Percentiles rank a stretch among this genome's conserved stretches.
These are phyloP conservation scores for Cladophialophora bantiana DNA, from an alignment of 2,329 filamentous ascomycete genomes.

Conservation along the genomic window DNA sequence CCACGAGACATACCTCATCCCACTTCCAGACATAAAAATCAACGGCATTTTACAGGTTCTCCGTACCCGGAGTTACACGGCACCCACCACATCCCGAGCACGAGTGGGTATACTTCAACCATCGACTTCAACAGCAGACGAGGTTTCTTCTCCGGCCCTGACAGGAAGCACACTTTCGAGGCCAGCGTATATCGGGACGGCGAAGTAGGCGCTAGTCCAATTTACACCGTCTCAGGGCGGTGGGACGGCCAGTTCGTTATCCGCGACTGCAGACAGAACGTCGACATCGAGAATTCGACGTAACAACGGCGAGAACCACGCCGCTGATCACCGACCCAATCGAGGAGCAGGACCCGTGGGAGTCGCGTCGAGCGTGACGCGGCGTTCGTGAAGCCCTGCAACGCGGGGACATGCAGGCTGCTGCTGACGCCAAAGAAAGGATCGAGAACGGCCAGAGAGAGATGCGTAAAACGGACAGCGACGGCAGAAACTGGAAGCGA, in stretches of 20 bases:
- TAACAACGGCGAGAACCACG: slow-evolving; percentile 65
- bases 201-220: slow-evolving; percentile 21
- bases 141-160: slow-evolving; percentile 28
- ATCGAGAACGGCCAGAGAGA: slow-evolving; percentile 90
- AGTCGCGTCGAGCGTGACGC: slow-evolving; percentile 86
- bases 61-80: slow-evolving; percentile 48
- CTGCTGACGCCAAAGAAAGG: slow-evolving; percentile 79
- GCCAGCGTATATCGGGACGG: slow-evolving; percentile 35
- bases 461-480: slow-evolving; percentile 75
- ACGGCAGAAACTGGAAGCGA: slow-evolving; percentile 78
- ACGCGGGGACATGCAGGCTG: slow-evolving; percentile 82
- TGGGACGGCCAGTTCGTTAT: slow-evolving; percentile 73
- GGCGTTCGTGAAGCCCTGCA: slow-evolving; percentile 83
- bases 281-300: slow-evolving; percentile 66
- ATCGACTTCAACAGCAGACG: slow-evolving; percentile 35
- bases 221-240: slow-evolving; percentile 36
- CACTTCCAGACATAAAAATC: slow-evolving; percentile 38
- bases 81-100: slow-evolving; percentile 34
- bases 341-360: slow-evolving; percentile 82
- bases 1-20: slow-evolving; percentile 38
- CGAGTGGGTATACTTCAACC: slow-evolving; percentile 36
- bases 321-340: slow-evolving; percentile 74
- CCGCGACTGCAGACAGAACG: slow-evolving; percentile 67
- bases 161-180: slow-evolving; percentile 35
- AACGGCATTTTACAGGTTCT: slow-evolving; percentile 53